Conservation (phyloP, 306 rosid genomes). For the Macrotyloma uniflorum region DNA sequence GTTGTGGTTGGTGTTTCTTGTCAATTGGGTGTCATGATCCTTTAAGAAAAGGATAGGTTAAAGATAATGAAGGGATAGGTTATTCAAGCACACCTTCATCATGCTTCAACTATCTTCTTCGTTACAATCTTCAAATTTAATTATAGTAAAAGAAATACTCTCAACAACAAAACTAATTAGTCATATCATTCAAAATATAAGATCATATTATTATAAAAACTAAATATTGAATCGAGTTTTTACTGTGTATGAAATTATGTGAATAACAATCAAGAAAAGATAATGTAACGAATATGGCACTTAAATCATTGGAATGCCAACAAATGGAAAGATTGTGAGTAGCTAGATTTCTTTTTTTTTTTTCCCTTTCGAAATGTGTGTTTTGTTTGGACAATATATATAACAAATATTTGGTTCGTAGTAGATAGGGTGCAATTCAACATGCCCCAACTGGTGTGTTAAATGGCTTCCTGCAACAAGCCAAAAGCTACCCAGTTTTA, state of each 20-base stretch:
- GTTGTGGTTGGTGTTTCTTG: slow-evolving; percentile 49
- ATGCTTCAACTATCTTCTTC: slow-evolving; percentile 34
- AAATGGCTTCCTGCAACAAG: slow-evolving; percentile 1
- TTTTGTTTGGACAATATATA: slow-evolving; percentile 10
- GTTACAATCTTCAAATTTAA: slow-evolving; percentile 37
- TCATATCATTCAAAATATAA: too few species aligned
- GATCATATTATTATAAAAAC: too few species aligned
- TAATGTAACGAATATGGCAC: not conserved
- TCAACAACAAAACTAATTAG: too few species aligned
- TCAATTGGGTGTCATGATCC: slow-evolving; percentile 55
- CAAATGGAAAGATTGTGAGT: not conserved
- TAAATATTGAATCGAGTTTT: too few species aligned
- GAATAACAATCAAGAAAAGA: too few species aligned
- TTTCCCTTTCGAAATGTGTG: not conserved
- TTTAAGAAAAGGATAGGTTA: slow-evolving; percentile 33
- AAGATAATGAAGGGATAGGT: slow-evolving; percentile 33
- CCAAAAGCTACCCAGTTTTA: not conserved
- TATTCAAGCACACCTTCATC: slow-evolving; percentile 44
- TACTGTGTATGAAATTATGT: too few species aligned
- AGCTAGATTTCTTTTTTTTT: not conserved
- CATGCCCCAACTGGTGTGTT: not conserved
- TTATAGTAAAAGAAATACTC: too few species aligned
- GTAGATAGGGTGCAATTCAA: not conserved
- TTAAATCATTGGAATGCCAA: not conserved
- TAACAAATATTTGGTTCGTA: not conserved